Base-by-base conservation (phyloP, 1,139 yeast species). In the Suhomyces guaymorum region DNA sequence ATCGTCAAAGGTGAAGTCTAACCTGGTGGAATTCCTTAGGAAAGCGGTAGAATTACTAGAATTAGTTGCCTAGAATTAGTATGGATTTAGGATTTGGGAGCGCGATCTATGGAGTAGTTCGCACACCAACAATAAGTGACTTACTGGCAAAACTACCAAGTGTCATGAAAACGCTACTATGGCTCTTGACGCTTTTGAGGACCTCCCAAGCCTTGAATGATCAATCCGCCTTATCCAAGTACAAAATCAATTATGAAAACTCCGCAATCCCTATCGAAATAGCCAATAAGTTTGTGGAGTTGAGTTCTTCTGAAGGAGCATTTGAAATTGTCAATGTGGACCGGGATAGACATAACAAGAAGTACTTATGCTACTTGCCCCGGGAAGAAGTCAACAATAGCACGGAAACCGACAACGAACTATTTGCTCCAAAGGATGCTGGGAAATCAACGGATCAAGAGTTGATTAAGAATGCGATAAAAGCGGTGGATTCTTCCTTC, bases 391-490 rank as follows among this genome's bases (percentile, higher is more conserved):
- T 6, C 20, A 27, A 6, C 4, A 16, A 12, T 8, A 22, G 7
- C 2, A 21, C 19, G 4, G n/a, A 15, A 5, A 11, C 22, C 19
- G 26, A 24, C 5, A 7, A 9, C 10, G 18, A 29, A 4, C 26
- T 20, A 11, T 17, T 25, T 5, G 23, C 24, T 7, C 34, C 34
- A 6, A 12, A 18, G n/a, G 15, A 15, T 18, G 33, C 30, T 11
- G 17, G 24, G n/a, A 21, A 35, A 18, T 15, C 28, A n/a, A 38
- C 46, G 6, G 47, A 41, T 14, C 31, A 24, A 28, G 53, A 8
- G 39, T 51, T 27, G 57, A 70, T 17, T 32, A 41, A 57, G 15
- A 37, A 51, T 40, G 55, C 61, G 37, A 33, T 55, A 25, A 30
- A 47, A 2, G 38, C 50, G 6, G 39, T 66, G 8, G 28, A 43